Conservation (phyloP, 345 rosid species). For the Lumnitzera racemosa region DNA sequence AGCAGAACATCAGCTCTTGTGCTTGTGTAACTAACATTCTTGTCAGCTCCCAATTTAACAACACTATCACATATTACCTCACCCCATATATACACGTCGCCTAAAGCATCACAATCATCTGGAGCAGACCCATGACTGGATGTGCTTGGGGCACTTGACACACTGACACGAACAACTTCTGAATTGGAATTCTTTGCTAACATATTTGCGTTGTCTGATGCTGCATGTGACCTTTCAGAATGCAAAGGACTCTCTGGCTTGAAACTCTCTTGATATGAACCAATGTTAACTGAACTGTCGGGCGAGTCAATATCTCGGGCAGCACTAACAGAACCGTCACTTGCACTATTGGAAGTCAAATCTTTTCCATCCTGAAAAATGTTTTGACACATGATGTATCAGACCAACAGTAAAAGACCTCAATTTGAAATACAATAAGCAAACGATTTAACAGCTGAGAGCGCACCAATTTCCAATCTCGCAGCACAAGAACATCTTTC, state of each 20-base stretch:
- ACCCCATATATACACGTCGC: conserved; percentile 97
- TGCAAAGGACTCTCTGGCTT: conserved; percentile 50
- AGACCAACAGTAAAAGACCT: no score
- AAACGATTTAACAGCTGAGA: no score
- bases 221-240: conserved; percentile 84
- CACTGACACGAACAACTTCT: conserved; percentile 92
- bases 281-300: conserved; percentile 46
- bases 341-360: conserved; percentile 74
- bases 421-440: no score
- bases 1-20: conserved; percentile 60
- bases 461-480: no score
- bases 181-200: conserved; percentile 75
- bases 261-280: conserved; percentile 48
- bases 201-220: conserved; percentile 74
- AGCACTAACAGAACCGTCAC: conserved; percentile 70
- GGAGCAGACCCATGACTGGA: conserved; percentile 97
- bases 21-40: conserved; percentile 40
- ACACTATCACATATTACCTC: conserved; percentile 71
- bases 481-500: no score
- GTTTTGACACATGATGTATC: no score
- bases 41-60: conserved; percentile 53
- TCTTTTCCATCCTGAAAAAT: conserved; percentile 78
- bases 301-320: conserved; percentile 59
- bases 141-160: conserved; percentile 90
- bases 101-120: conserved; percentile 91